Percentiles rank a stretch among this genome's conserved stretches.
Evolutionary conservation across 129 eudicot species (phyloP).

Genomic region (Flaveria ramosissima): DNA sequence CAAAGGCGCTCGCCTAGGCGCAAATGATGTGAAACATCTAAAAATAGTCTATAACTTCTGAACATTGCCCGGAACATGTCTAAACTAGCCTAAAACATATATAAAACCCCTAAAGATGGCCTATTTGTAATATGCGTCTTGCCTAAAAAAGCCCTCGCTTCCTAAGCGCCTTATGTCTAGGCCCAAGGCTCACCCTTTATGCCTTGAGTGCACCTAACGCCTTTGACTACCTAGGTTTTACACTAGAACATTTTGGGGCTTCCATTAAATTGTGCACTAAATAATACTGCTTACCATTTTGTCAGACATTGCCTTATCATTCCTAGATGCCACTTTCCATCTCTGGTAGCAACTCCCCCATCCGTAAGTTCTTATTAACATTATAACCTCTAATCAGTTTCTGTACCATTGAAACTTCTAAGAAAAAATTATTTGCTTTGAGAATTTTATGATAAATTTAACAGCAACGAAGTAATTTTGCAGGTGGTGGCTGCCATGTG

Average conservation of each 20-base stretch:
- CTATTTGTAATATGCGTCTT: no score
- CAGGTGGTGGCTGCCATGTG: constrained; percentile 95
- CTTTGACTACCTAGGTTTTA: background rate
- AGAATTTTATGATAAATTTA: background rate
- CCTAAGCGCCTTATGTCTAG: no score
- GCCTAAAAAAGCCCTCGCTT: no score
- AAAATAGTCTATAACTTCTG: no score
- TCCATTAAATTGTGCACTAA: constrained; percentile 1
- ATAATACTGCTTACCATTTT: constrained; percentile 12
- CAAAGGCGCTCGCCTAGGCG: no score
- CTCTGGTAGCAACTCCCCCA: constrained; percentile 89
- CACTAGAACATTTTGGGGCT: background rate
- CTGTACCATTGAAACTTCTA: background rate
- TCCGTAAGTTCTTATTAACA: constrained; percentile 57
- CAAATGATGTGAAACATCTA: no score
- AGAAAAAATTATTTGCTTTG: background rate
- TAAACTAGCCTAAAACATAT: no score
- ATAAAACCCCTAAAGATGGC: no score
- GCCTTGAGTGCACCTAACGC: no score
- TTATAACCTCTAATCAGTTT: background rate
- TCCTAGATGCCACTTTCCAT: constrained; percentile 77
- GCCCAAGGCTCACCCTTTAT: no score
- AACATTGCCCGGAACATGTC: no score
- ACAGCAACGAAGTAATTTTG: constrained; percentile 15
- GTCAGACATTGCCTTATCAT: constrained; percentile 87